Evolutionary conservation across 2,329 filamentous ascomycete species (phyloP), one percentile per base, ranked within the genome.

Genomic region (Cyphellophora attinorum): DNA sequence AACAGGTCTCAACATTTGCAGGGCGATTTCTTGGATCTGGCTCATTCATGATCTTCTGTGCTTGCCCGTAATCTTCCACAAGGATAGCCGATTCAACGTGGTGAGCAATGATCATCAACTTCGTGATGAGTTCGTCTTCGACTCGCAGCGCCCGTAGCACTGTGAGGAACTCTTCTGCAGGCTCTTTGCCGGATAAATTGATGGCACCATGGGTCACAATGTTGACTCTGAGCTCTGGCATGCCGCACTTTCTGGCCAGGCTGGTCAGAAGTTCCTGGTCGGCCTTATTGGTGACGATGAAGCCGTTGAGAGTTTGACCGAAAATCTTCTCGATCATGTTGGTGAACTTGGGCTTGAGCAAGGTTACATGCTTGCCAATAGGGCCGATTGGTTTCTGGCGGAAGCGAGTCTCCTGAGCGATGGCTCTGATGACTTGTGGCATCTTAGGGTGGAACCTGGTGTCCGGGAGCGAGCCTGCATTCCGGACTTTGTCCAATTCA

Each of bases 71-170:
- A 31, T n/a, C 64, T 64, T 27, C 67, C 35, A 95, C 76, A 1
- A 98, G 66, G 5, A 94, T 74, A 5, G 80, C 76, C 55, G 95
- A 88, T 42, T 98, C 91, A 34, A 95, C 85, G 5, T 64, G 61
- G 47, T 85, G 72, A 42, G 79, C 80, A 54, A 96, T 91, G 50
- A 98, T 80, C 30, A 96, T 64, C 39, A 86, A 79, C 41, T 85
- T 81, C 32, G 78, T 78, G 13, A 95, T 79, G 28, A 82, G 60
- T 13, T 82, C 73, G 46, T 89, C 76, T 41, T 91, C 83, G 42
- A 96, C 82, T 57, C 72, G 79, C 34, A 98, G 66, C 1, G 84
- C 76, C 33, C 84, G 74, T 29, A 95, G 62, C 42, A 89, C 79
- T 0, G 91, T 98, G 46, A 85, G 73, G 37, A 83, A 82, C 3